Evolutionary conservation across 208 protist genomes (phyloP).

Genomic region (Crithidia brevicula): DNA sequence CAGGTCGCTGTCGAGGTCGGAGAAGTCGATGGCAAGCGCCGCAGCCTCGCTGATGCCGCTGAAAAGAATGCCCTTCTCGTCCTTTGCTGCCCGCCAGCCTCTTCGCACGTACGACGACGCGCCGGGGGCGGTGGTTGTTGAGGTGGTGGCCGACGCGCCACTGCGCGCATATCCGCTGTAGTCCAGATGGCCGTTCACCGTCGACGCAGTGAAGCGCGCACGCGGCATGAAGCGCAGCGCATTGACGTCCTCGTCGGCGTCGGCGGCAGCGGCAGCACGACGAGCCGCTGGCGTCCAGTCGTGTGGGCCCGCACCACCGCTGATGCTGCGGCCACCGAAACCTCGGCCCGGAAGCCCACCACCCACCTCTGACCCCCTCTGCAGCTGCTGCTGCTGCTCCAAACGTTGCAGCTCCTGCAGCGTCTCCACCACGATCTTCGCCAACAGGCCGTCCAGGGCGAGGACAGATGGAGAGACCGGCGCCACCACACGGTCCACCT

Average conservation of each 20-base stretch:
- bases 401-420: constrained; percentile 65
- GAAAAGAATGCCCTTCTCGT: constrained; percentile 50
- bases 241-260: constrained; percentile 24
- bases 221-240: constrained; percentile 37
- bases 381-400: constrained; percentile 38
- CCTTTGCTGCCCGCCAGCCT: constrained; percentile 37
- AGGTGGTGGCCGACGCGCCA: background rate
- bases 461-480: constrained; percentile 30
- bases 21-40: constrained; percentile 38
- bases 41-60: constrained; percentile 36
- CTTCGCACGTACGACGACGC: constrained; percentile 18
- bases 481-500: constrained; percentile 62
- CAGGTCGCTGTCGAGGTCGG: constrained; percentile 75
- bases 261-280: constrained; percentile 1
- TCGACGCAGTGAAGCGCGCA: constrained; percentile 23
- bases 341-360: background rate
- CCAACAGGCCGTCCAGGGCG: constrained; percentile 60
- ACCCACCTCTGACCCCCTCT: constrained; percentile 1
- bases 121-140: background rate
- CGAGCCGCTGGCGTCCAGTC: background rate
- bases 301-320: background rate
- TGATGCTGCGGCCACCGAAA: background rate
- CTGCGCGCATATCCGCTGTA: constrained; percentile 19
- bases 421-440: constrained; percentile 68
- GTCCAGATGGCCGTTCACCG: constrained; percentile 26